Base-by-base conservation (phyloP, 495 filamentous ascomycete genomes). In the Penicillium diatomitis region DNA sequence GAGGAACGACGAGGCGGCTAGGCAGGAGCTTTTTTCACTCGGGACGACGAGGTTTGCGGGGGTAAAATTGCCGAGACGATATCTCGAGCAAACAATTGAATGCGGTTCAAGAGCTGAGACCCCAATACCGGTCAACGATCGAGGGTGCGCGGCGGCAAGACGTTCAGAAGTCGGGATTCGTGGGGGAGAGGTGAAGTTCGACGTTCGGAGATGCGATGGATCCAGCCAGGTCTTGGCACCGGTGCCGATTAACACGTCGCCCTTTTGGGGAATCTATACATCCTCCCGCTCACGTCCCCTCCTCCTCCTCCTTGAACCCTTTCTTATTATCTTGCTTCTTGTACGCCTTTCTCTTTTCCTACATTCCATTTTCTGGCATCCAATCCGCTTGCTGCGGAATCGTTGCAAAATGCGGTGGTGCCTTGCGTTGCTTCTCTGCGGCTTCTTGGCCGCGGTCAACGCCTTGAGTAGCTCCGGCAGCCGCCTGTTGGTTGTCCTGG, bases 401-500 rank as follows among this genome's bases (percentile, higher is more conserved):
- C 50, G 40, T 54, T 58, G 48, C 61, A 77, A 64, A 57, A 94
- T 95, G 89, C 77, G 82, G 74, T 87, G 82, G 75, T 73, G 84
- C 60, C 68, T 86, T 64, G 84, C 82, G 44, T 77, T 88, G 56
- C 58, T 89, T 46, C 58, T 86, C 35, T 68, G 86, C 52, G 68
- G 77, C 58, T 75, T 88, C 47, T 69, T 81, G 56, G 74, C 80
- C 60, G 67, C 77, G 35, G 86, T 83, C 53, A 76, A 85, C 61
- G 87, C 88, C 38, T 65, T 88, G 58, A 95, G 90, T 72, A 84
- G 80, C 51, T 83, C 78, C 47, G 92, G 90, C 42, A 81, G 76
- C 66, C 80, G 90, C 64, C 67, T 98, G 66, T 70, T 97, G 57
- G 90, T 92, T 31, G 79, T 97, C 40, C 65, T 92, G 38, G 92